Conservation (phyloP, 2,329 filamentous ascomycete genomes). For the Arthroderma sp. region DNA sequence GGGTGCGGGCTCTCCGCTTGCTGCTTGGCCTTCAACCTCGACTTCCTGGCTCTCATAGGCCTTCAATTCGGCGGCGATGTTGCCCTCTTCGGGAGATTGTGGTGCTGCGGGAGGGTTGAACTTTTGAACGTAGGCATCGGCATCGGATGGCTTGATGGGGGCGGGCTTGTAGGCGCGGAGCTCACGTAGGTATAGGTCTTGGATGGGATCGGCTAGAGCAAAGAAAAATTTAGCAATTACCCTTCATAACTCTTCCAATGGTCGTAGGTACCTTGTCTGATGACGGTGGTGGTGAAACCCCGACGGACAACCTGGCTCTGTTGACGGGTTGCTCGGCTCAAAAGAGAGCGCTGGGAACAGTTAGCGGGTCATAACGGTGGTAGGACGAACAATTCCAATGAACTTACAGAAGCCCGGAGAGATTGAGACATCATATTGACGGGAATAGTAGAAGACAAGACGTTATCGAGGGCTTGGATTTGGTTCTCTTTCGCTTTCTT, state of each 20-base stretch:
- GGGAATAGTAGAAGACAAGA: constrained; percentile 1
- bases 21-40: constrained; percentile 80
- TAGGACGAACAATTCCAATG: constrained; percentile 1
- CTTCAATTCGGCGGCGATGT: constrained; percentile 82
- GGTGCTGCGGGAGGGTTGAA: constrained; percentile 72
- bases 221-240: constrained; percentile 21
- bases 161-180: constrained; percentile 89
- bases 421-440: constrained; percentile 12
- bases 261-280: constrained; percentile 42
- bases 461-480: background rate
- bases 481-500: background rate
- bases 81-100: constrained; percentile 80
- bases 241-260: constrained; percentile 19
- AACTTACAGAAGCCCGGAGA: constrained; percentile 10
- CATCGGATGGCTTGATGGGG: constrained; percentile 69
- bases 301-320: constrained; percentile 44
- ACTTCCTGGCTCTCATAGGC: constrained; percentile 90
- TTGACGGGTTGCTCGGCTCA: constrained; percentile 47
- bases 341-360: constrained; percentile 42
- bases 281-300: constrained; percentile 49
- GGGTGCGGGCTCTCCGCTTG: constrained; percentile 46
- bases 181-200: constrained; percentile 94
- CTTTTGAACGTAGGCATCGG: constrained; percentile 80
- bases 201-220: constrained; percentile 79
- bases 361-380: constrained; percentile 12